Conservation (phyloP, 495 filamentous ascomycete genomes). For the Penicillium ochrochloron region DNA sequence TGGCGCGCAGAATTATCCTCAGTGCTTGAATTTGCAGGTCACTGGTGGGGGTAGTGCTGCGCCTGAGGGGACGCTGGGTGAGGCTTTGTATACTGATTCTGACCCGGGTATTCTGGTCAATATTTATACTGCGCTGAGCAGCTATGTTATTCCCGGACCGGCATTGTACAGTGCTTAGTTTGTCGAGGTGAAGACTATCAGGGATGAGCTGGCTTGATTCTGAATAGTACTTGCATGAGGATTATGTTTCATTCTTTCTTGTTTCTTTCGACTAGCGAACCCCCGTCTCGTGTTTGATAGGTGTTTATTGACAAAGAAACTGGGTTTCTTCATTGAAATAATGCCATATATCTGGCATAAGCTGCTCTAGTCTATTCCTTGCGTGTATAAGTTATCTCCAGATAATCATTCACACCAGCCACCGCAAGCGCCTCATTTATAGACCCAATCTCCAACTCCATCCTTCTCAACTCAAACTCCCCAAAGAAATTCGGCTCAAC, state of each 20-base stretch:
- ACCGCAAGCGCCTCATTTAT: slow-evolving; percentile 30
- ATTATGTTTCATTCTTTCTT: neutral
- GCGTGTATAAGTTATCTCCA: slow-evolving; percentile 44
- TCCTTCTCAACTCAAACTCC: slow-evolving; percentile 61
- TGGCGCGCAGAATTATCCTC: slow-evolving; percentile 76
- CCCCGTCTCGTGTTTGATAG: neutral
- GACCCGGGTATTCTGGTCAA: slow-evolving; percentile 66
- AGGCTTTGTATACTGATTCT: slow-evolving; percentile 58
- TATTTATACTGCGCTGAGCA: slow-evolving; percentile 54
- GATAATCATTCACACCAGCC: slow-evolving; percentile 46
- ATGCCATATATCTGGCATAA: neutral
- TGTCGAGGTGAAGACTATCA: neutral
- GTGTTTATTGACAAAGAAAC: neutral
- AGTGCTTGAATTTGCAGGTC: slow-evolving; percentile 74
- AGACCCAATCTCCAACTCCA: slow-evolving; percentile 32
- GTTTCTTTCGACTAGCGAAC: neutral
- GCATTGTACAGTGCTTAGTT: slow-evolving; percentile 38
- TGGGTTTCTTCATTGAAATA: neutral
- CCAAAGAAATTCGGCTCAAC: slow-evolving; percentile 67
- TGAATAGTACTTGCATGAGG: neutral
- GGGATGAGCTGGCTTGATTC: neutral
- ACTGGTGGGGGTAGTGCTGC: slow-evolving; percentile 61
- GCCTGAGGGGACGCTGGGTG: slow-evolving; percentile 60
- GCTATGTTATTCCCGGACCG: slow-evolving; percentile 59
- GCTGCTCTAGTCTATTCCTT: slow-evolving; percentile 17